phyloP scores from a whole-genome alignment of 108 stramenopile genomes.

The Poteriospumella lacustris region DNA sequence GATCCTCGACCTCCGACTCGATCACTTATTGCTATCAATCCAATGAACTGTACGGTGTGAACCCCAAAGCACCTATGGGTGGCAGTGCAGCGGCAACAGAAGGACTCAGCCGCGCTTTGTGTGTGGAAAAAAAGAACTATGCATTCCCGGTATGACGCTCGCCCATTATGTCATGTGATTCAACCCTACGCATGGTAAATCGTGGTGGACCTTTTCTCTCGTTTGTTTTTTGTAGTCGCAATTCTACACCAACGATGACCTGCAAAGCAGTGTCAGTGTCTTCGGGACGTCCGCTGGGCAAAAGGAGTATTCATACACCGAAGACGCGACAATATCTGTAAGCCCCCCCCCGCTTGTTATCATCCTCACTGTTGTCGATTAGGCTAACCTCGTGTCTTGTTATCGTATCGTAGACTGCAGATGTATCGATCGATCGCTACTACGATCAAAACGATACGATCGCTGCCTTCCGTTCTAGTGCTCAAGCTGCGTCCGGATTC shows the following conservation, averaged over 20 bases:
- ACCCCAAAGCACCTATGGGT: constrained; percentile 31
- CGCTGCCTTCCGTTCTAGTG: constrained; percentile 1
- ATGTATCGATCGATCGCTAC: neutral
- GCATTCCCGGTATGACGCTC: neutral
- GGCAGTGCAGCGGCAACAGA: neutral
- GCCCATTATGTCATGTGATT: too few species aligned
- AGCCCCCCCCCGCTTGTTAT: too few species aligned
- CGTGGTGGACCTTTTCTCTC: too few species aligned
- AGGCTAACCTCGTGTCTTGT: too few species aligned
- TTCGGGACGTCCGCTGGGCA: neutral
- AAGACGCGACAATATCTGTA: neutral
- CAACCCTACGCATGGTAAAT: too few species aligned
- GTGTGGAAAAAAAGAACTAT: constrained; percentile 19
- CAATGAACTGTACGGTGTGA: constrained; percentile 33
- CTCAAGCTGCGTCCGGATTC: neutral
- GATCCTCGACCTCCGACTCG: constrained; percentile 32
- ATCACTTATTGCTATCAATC: constrained; percentile 36
- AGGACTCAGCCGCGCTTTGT: neutral
- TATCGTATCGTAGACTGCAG: neutral
- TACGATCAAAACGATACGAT: constrained; percentile 30
- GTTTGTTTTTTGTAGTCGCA: too few species aligned
- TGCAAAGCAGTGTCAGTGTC: neutral
- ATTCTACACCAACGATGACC: neutral
- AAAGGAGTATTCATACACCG: constrained; percentile 2
- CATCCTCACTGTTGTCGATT: too few species aligned